phyloP scores from a whole-genome alignment of 176 grass and related monocot genomes.

The Zoysia japonica region DNA sequence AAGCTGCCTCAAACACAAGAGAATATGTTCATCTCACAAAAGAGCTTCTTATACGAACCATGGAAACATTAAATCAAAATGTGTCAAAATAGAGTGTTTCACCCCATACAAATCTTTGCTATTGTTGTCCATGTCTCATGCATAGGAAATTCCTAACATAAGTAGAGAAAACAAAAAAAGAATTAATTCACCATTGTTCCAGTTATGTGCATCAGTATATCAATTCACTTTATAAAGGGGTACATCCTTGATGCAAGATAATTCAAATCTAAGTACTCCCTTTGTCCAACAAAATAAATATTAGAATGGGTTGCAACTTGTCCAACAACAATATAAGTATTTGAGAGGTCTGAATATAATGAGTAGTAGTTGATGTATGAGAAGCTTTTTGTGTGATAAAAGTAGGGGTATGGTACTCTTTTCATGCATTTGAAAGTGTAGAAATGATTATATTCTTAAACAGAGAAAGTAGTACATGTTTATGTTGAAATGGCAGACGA shows the following conservation, averaged over 20 bases:
- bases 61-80: conserved; percentile 81
- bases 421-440: no score
- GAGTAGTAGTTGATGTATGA: no score
- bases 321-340: no score
- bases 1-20: conserved; percentile 78
- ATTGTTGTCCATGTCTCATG: background rate
- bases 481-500: conserved; percentile 72
- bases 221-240: background rate
- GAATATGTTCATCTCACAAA: conserved; percentile 84
- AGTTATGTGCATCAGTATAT: background rate
- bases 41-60: conserved; percentile 69
- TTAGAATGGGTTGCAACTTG: no score
- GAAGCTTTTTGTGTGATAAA: no score
- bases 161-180: background rate
- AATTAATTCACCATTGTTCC: background rate
- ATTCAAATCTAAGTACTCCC: background rate
- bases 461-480: background rate
- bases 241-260: conserved; percentile 22
- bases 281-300: no score
- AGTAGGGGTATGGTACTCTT: no score
- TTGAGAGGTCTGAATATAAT: no score
- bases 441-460: no score
- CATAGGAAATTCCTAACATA: background rate
- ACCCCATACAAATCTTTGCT: background rate
- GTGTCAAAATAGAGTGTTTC: conserved; percentile 31